Evolutionary conservation across 306 rosid genomes (phyloP), one percentile per base, ranked within the genome.

Genomic region (Luffa aegyptiaca): DNA sequence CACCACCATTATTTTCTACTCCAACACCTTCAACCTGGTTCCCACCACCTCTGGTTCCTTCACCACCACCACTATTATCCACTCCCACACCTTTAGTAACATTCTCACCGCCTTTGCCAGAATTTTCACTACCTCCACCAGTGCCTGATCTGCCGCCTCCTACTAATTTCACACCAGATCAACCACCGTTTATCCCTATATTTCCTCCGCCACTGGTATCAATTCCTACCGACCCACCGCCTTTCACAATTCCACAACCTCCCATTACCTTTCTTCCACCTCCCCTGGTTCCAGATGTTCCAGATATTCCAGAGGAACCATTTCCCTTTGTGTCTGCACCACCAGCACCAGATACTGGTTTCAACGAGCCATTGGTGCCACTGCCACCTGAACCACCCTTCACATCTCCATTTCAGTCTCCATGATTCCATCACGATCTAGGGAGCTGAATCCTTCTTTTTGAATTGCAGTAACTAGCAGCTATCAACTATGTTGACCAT

Each of bases 131-230:
- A 74, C 86, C 88, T 45, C 86, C 92, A 26, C 88, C 86, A 10
- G 64, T 58, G 11, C 83, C 86, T 3, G 83, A 78, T 76, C 68
- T 78, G 2, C 85, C 84, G n/a, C 87, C 90, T 33, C 86, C 88
- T 0, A 80, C 13, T 16, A 86, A 72, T 48, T 56, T 80, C 66
- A 75, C 86, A 31, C 83, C 82, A 36, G 80, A 89, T 49, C 42
- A 73, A 21, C 90, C 88, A 2, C 93, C 93, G 48, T 75, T 87
- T 16, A 88, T 86, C 35, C 92, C 97, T 0, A 72, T 42, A 51
- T 85, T 86, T 75, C 61, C 88, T 78, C 82, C 92, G n/a, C 90
- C 89, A 45, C 84, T 81, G 31, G 31, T 66, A 5, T 46, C 88
- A 79, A 72, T 84, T 6, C 91, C 94, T 57, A 81, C 88, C 2